Conservation (phyloP, 192 early-diverging fungal species). For the Gigaspora rosea region DNA sequence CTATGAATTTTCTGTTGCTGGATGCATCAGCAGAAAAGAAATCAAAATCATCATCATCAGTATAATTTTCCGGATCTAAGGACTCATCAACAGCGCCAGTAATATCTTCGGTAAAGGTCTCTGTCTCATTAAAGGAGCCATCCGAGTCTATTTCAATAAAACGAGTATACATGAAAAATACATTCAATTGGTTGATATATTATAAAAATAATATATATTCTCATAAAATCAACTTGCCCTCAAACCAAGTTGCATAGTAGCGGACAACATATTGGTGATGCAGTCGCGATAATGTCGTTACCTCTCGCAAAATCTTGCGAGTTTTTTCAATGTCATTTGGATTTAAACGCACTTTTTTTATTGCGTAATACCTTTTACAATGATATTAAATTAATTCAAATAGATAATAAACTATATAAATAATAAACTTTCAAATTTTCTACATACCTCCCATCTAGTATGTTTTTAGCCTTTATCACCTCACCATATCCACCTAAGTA, state of each 20-base stretch:
- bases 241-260: conserved; percentile 91
- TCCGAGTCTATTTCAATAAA: conserved; percentile 37
- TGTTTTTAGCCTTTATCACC: conserved; percentile 90
- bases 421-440: neutral
- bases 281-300: conserved; percentile 84
- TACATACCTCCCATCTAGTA: conserved; percentile 62
- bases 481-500: conserved; percentile 80
- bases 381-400: neutral
- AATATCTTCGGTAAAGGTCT: conserved; percentile 30
- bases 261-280: conserved; percentile 89
- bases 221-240: conserved; percentile 51
- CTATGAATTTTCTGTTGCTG: conserved; percentile 30
- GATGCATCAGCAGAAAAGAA: conserved; percentile 46
- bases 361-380: conserved; percentile 70
- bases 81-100: conserved; percentile 30
- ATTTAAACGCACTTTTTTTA: conserved; percentile 90
- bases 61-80: conserved; percentile 27
- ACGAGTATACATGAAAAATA: neutral
- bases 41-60: conserved; percentile 41
- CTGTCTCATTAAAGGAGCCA: conserved; percentile 38
- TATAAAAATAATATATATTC: neutral
- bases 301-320: conserved; percentile 87
- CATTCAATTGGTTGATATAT: neutral
- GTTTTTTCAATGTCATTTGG: conserved; percentile 74
- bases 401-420: neutral